Evolutionary conservation across 495 filamentous ascomycete species (phyloP).

Genomic region (Hapsidospora chrysogenum): DNA sequence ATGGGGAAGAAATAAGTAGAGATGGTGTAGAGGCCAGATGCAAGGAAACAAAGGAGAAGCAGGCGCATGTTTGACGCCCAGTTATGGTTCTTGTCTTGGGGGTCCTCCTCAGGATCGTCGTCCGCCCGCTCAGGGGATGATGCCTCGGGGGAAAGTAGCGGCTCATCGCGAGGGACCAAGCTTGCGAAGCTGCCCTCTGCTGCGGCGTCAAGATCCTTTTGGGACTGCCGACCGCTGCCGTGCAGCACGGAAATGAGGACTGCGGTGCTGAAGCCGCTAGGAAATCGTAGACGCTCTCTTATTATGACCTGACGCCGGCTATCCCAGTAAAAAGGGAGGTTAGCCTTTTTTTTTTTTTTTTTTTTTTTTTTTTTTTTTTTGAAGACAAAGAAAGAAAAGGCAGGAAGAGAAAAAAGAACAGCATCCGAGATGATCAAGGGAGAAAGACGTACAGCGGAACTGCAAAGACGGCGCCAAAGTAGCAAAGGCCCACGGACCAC

Average conservation of each 20-base stretch:
- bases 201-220: slow-evolving; percentile 4
- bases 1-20: slow-evolving; percentile 83
- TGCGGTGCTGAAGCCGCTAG: slow-evolving; percentile 86
- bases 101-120: slow-evolving; percentile 1
- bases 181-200: slow-evolving; percentile 11
- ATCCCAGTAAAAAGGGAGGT: too few relatives aligned
- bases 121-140: slow-evolving; percentile 3
- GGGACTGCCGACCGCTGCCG: slow-evolving; percentile 25
- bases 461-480: slow-evolving; percentile 93
- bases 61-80: slow-evolving; percentile 38
- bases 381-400: not conserved
- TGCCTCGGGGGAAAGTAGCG: slow-evolving; percentile 3
- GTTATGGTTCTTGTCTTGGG: slow-evolving; percentile 12
- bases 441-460: slow-evolving; percentile 43
- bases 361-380: too few relatives aligned
- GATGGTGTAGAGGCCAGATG: slow-evolving; percentile 52
- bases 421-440: too few relatives aligned
- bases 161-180: slow-evolving; percentile 6
- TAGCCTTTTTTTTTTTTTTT: too few relatives aligned
- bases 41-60: slow-evolving; percentile 31
- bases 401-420: not conserved
- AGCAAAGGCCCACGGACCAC: slow-evolving; percentile 81
- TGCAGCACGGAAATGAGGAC: slow-evolving; percentile 83
- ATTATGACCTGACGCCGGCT: slow-evolving; percentile 76
- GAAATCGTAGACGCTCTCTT: slow-evolving; percentile 80